Conservation (phyloP, 2,329 filamentous ascomycete species). For the Colletotrichum incanum region DNA sequence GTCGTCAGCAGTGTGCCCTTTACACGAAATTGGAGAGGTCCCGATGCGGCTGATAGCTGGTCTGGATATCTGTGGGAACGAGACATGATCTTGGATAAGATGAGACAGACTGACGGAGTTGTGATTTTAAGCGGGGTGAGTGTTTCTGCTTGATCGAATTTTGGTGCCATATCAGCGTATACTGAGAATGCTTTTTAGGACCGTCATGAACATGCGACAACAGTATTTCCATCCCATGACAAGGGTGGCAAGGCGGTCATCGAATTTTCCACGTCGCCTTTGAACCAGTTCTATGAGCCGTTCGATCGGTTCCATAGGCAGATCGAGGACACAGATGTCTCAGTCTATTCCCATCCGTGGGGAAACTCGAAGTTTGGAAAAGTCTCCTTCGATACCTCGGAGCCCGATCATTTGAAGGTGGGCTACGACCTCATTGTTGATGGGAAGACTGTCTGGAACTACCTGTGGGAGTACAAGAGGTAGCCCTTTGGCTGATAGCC, state of each 20-base stretch:
- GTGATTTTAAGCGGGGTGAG: constrained; percentile 73
- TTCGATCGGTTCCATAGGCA: constrained; percentile 72
- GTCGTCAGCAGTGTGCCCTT: constrained; percentile 77
- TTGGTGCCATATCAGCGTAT: not conserved
- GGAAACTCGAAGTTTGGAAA: constrained; percentile 34
- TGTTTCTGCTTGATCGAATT: not conserved
- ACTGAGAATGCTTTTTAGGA: constrained; percentile 51
- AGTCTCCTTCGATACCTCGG: constrained; percentile 23
- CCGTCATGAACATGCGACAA: constrained; percentile 79
- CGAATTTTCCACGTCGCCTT: constrained; percentile 76
- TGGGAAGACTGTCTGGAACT: constrained; percentile 25
- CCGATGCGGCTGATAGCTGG: constrained; percentile 74
- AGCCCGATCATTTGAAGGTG: constrained; percentile 4
- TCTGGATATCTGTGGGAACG: constrained; percentile 77
- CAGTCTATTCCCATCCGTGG: constrained; percentile 36
- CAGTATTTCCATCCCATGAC: constrained; percentile 55
- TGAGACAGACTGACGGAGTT: constrained; percentile 76
- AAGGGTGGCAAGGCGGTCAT: constrained; percentile 64
- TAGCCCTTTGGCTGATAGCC: not conserved
- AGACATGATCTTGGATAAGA: constrained; percentile 72
- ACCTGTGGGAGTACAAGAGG: constrained; percentile 22
- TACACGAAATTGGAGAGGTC: constrained; percentile 79
- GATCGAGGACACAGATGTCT: constrained; percentile 56
- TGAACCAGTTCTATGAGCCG: constrained; percentile 80
- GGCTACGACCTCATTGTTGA: constrained; percentile 35